Percentiles rank a stretch among this genome's conserved stretches.
These are phyloP conservation scores for Pelargonium myrrhifolium DNA, from an alignment of 441 rosid species.

Conservation along the genomic window DNA sequence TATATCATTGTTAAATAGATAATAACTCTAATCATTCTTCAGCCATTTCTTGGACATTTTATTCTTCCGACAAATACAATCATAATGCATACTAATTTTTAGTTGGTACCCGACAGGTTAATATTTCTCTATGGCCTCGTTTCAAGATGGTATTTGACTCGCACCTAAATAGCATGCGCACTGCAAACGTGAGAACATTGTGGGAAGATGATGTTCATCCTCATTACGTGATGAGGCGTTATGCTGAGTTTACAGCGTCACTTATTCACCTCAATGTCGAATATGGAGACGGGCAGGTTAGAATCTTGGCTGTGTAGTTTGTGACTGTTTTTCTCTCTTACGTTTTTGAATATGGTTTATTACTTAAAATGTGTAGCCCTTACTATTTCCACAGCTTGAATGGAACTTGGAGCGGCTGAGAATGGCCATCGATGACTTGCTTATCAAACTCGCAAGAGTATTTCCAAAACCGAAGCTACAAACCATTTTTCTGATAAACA, in stretches of 20 bases:
- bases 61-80: conserved; percentile 11
- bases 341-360: not conserved
- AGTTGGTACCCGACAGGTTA: conserved; percentile 47
- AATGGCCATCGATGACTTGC: conserved; percentile 89
- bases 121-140: conserved; percentile 95
- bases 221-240: conserved; percentile 99
- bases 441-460: conserved; percentile 73
- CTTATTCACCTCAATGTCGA: conserved; percentile 92
- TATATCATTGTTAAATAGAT: not conserved
- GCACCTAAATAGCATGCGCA: conserved; percentile 85
- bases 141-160: conserved; percentile 94
- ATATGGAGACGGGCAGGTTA: conserved; percentile 96
- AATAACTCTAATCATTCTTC: not conserved
- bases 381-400: conserved; percentile 64
- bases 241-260: conserved; percentile 96
- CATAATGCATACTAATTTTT: conserved; percentile 13
- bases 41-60: not conserved
- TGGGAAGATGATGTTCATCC: conserved; percentile 99
- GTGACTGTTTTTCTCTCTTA: not conserved
- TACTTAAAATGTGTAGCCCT: conserved; percentile 5
- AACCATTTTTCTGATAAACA: conserved; percentile 88
- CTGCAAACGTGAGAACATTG: conserved; percentile 79
- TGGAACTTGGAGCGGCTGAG: conserved; percentile 89
- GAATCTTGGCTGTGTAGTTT: conserved; percentile 14
- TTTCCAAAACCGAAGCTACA: conserved; percentile 73